Evolutionary conservation across 176 grass and related monocot genomes (phyloP).

Genomic region (Zizania latifolia): DNA sequence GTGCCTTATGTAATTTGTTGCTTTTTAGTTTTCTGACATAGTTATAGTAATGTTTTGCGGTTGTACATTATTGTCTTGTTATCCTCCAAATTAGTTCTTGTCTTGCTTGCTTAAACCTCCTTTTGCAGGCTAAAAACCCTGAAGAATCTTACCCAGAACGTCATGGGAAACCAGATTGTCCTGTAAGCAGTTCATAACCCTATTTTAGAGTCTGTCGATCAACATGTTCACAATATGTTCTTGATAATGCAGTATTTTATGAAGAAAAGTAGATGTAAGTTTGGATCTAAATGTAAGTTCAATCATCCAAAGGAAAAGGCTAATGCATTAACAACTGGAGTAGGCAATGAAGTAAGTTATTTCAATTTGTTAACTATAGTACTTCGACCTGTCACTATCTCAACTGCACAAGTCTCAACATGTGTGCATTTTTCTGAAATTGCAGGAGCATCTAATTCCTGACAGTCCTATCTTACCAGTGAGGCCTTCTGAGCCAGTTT

Average conservation of each 20-base stretch:
- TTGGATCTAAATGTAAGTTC: conserved; percentile 83
- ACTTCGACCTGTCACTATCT: neutral
- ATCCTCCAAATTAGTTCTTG: conserved; percentile 9
- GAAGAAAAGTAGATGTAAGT: conserved; percentile 59
- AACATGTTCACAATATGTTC: conserved; percentile 29
- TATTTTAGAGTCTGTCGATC: conserved; percentile 2
- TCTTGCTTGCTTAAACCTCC: conserved; percentile 28
- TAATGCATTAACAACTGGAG: conserved; percentile 25
- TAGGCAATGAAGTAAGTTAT: conserved; percentile 33
- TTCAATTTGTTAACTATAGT: neutral
- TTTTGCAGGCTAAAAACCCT: conserved; percentile 46
- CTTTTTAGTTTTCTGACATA: conserved; percentile 4
- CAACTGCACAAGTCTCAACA: conserved; percentile 19
- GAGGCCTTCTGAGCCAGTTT: conserved; percentile 59
- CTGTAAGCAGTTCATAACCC: conserved; percentile 57
- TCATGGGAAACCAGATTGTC: conserved; percentile 66
- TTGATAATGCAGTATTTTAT: conserved; percentile 55
- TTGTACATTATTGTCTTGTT: conserved; percentile 15
- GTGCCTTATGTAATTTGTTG: neutral
- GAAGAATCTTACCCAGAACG: conserved; percentile 72
- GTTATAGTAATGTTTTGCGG: neutral
- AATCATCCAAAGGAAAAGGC: conserved; percentile 68
- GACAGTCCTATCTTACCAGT: conserved; percentile 45
- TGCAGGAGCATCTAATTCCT: conserved; percentile 36
- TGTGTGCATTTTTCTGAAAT: conserved; percentile 17